phyloP scores from a whole-genome alignment of 495 filamentous ascomycete species.

The Neurospora sp. region DNA sequence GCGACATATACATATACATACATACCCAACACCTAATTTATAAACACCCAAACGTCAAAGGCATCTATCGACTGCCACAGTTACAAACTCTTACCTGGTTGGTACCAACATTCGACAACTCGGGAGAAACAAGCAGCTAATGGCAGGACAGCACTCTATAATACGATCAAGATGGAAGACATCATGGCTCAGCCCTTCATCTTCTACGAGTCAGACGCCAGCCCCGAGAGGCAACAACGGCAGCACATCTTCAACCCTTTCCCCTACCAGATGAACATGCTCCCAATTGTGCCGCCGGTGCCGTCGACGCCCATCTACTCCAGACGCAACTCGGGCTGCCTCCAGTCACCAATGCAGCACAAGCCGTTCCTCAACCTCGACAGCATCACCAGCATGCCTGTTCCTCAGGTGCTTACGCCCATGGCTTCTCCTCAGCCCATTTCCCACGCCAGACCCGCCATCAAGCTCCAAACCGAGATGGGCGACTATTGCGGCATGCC shows the following conservation, averaged over 20 bases:
- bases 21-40: constrained; percentile 33
- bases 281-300: constrained; percentile 42
- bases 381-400: constrained; percentile 24
- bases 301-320: constrained; percentile 66
- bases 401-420: constrained; percentile 57
- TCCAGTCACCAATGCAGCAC: constrained; percentile 48
- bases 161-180: constrained; percentile 29
- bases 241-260: constrained; percentile 72
- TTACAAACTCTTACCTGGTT: constrained; percentile 13
- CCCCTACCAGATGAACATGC: constrained; percentile 38
- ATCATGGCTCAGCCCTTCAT: constrained; percentile 69
- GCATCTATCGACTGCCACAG: constrained; percentile 10
- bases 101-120: constrained; percentile 11
- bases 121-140: constrained; percentile 11
- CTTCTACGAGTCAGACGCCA: constrained; percentile 80
- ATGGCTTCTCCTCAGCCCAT: constrained; percentile 70
- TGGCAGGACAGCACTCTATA: background rate
- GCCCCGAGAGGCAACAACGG: constrained; percentile 68
- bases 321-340: constrained; percentile 54
- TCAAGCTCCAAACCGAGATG: constrained; percentile 75
- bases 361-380: constrained; percentile 38
- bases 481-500: constrained; percentile 59
- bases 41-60: constrained; percentile 18
- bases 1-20: constrained; percentile 27
- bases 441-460: constrained; percentile 51